Base-by-base conservation (phyloP, 352 stramenopile species). In the Phytophthora pinifolia region DNA sequence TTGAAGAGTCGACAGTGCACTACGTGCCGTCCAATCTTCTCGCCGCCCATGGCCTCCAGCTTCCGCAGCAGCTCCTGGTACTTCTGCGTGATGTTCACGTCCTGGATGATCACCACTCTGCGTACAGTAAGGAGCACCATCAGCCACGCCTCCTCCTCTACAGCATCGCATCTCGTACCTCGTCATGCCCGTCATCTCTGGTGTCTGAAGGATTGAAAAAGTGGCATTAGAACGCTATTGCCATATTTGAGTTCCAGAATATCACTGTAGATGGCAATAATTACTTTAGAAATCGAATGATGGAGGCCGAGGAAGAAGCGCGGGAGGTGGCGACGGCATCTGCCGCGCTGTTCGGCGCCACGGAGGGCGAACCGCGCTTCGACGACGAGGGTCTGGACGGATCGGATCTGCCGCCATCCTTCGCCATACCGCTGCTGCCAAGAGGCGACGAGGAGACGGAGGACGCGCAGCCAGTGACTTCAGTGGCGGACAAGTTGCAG, bases 31-130 rank as follows among this genome's bases (percentile, higher is more conserved):
- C 82, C 85, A 32, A 89, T 42, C 60, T 89, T 90, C 54, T 83
- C 76, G 32, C 80, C 85, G 55, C 85, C 85, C 73, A 92, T 90
- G 29, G 65, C 62, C 64, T 92, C 81, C 15, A 94, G 60, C 56
- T 92, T 92, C n/a, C 83, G 83, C 65, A 94, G 68, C 37, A 94
- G 62, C 52, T 92, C 81, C 56, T 94, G 85, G 67, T 94, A 94
- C 66, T 90, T 89, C 45, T 89, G 76, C 43, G 83, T 89, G 50
- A 91, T 78, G 42, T 91, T 90, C 38, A 71, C 62, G 47, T 91
- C 83, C 51, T 88, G 80, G 31, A 93, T 70, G 61, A 93, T 88
- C 60, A 89, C 76, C 27, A 93, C 76, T 70, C 83, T 93, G 43
- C 22, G 32, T 6, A 25, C 27, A 17, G 50, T 20, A 54, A 53